A percentile compares a stretch with the other conserved stretches of the same genome.
Evolutionary conservation across 1,284 basidiomycete genomes (phyloP).

Genomic region (Fistulina hepatica): DNA sequence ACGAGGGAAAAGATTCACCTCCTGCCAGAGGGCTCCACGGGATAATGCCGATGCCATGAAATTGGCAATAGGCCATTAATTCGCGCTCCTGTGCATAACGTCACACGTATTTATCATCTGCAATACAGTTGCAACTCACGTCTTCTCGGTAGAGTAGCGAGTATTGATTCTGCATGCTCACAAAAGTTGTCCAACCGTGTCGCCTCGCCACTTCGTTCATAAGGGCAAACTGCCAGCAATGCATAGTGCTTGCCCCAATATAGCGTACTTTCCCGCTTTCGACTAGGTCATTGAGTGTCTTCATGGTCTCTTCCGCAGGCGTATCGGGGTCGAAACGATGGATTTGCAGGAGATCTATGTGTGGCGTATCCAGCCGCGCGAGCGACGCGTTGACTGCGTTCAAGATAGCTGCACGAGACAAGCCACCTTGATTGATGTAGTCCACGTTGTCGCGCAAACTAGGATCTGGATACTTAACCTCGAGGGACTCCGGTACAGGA

Average conservation of each 20-base stretch:
- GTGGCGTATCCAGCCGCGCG: constrained; percentile 29
- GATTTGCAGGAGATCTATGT: constrained; percentile 37
- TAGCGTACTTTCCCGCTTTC: constrained; percentile 33
- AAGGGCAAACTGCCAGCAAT: constrained; percentile 32
- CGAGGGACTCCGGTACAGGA: neutral
- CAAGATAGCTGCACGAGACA: constrained; percentile 34
- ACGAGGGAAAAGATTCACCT: constrained; percentile 24
- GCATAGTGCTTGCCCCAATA: constrained; percentile 34
- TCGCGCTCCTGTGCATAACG: constrained; percentile 14
- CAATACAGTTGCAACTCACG: constrained; percentile 11
- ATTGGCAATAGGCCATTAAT: constrained; percentile 16
- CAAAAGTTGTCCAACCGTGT: constrained; percentile 27
- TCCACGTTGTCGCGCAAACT: constrained; percentile 18
- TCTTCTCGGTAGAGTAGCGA: constrained; percentile 31
- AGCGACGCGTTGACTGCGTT: constrained; percentile 35
- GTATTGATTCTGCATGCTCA: constrained; percentile 29
- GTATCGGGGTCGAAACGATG: constrained; percentile 29
- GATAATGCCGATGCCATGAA: constrained; percentile 16
- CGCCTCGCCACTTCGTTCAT: constrained; percentile 27
- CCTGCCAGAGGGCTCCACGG: constrained; percentile 14
- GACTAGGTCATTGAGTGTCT: constrained; percentile 34
- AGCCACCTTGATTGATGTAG: constrained; percentile 34
- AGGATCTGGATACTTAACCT: constrained; percentile 1
- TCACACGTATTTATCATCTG: neutral
- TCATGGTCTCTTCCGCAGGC: constrained; percentile 34